Evolutionary conservation across 2,329 filamentous ascomycete genomes (phyloP), one percentile per base, ranked within the genome.

Genomic region (Geoglossum cookeanum): DNA sequence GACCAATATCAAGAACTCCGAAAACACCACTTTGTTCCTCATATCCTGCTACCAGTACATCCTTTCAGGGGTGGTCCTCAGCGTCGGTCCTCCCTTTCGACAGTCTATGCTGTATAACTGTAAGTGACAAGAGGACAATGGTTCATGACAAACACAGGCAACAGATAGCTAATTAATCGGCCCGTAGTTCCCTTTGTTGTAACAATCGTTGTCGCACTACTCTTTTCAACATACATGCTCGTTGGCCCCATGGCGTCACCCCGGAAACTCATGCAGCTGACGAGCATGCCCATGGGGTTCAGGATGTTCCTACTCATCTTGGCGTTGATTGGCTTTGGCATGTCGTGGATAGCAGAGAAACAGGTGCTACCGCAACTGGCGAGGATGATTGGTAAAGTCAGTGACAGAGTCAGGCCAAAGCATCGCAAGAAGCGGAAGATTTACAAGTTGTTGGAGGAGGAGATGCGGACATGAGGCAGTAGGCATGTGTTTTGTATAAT

Each of bases 21-120:
- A 97, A 65, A 97, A 98, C 65, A 95, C 91, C 0, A 82, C 85
- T 0, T 73, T 98, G 1, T 98, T 98, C 72, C 72, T 97, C 33
- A 75, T 90, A 4, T 94, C 86, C 1, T 96, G 89, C 68, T 97
- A 90, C 65, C 90, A 97, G 68, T 98, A 98, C 68, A 94, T 94
- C 42, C 76, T 96, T 27, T 86, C 88, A 0, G 92, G 87, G 3
- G 77, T 97, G 44, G 85, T 97, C 0, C 76, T 98, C 33, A 94
- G 85, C 63, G 87, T 92, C n/a, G 94, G 92, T 0, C 82, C 80
- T 37, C 92, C 92, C 0, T 98, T 95, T 72, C 78, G 92, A 57
- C 85, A 92, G 64, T 78, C 80, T 15, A 87, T 89, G 73, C 74
- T 74, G 17, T 78, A 84, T 59, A 98, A 98, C 66, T 79, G 86